Base-by-base conservation (phyloP, 164 flowering plant genomes). In the Buxus sempervirens region DNA sequence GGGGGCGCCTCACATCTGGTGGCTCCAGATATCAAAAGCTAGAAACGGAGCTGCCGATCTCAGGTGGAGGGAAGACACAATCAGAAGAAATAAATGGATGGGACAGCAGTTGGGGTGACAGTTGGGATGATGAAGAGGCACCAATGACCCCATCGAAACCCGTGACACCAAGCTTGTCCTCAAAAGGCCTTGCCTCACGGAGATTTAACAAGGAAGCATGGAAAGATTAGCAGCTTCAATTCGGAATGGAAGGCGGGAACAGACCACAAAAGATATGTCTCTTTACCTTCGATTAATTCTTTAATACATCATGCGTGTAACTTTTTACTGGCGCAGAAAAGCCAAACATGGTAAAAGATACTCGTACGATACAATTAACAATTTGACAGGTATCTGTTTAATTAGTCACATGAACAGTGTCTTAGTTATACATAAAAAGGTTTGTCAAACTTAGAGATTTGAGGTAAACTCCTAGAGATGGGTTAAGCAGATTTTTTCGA, bases 91-190 rank as follows among this genome's bases (percentile, higher is more conserved):
- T 76, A 38, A 86, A 85, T 65, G 91, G 88, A 26, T 91, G 97
- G 97, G 89, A 89, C 60, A 67, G 82, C 56, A 80, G 77, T 38
- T 91, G 97, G 97, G 91, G 77, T 5, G 90, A 89, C 70, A 72
- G 67, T 71, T 88, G 95, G 91, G 95, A 86, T 66, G 93, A 91
- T 22, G 93, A 87, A 62, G 97, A 89, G 68, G 89, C 90, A 12
- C 89, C 92, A 0, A 78, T 19, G 60, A 81, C 90, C 2, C 88
- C 93, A 4, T 73, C 89, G 15, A 57, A 75, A 76, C 93, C 90
- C 0, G 75, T 84, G 14, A 88, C 89, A 61, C 90, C 92, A 0
- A 83, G 82, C 62, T 67, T 85, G 59, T 87, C 92, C 0, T 81
- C 92, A 16, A 83, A 80, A 70, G 87, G 92, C 41, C 86, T 88